Conservation (phyloP, 2,329 filamentous ascomycete genomes). For the Beauveria bassiana region DNA sequence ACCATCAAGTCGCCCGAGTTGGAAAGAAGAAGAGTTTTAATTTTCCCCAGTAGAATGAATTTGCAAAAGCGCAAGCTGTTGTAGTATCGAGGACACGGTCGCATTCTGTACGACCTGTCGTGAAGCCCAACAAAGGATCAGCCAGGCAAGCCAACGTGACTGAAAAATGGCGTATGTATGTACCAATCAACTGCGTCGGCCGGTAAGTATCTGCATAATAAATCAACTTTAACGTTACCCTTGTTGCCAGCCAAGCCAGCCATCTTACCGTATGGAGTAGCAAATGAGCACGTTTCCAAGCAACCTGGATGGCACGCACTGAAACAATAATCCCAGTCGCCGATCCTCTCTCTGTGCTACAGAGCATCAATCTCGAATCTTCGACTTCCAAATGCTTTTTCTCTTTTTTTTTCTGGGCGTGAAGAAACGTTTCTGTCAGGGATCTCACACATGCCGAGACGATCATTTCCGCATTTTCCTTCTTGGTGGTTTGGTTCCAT, state of each 20-base stretch:
- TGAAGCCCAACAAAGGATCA: neutral
- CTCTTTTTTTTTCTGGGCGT: neutral
- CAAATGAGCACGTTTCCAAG: neutral
- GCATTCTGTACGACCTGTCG: neutral
- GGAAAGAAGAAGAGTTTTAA: neutral
- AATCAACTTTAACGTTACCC: slow-evolving; percentile 1
- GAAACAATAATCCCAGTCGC: neutral
- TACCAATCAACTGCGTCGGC: neutral
- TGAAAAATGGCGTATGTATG: neutral
- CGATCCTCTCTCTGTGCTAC: neutral
- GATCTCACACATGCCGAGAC: neutral
- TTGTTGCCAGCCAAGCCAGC: neutral
- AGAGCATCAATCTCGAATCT: neutral
- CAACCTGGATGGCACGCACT: slow-evolving; percentile 3
- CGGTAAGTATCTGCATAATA: neutral
- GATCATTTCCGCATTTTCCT: neutral
- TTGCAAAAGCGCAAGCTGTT: too few species aligned
- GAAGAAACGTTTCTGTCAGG: neutral
- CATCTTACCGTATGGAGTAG: neutral
- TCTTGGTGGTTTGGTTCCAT: too few species aligned
- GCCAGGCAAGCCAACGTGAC: neutral
- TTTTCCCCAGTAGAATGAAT: neutral
- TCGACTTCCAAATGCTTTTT: neutral
- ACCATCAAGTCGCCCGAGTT: too few species aligned
- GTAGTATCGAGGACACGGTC: neutral